A percentile compares a stretch with the other conserved stretches of the same genome.
Evolutionary conservation across 179 eudicot species (phyloP).

Genomic region (Silene vulgaris): DNA sequence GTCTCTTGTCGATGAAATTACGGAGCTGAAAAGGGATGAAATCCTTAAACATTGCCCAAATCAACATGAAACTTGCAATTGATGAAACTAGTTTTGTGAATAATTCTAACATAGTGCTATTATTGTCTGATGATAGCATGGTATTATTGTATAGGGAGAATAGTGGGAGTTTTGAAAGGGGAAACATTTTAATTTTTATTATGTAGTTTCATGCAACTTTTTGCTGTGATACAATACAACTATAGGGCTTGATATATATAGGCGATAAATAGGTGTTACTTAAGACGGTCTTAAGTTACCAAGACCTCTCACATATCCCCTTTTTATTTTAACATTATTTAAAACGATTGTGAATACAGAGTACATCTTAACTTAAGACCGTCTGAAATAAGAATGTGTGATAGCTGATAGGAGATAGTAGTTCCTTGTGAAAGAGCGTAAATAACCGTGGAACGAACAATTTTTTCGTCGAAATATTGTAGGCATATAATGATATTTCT

Average conservation of each 20-base stretch:
- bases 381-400: no score
- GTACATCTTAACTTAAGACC: no score
- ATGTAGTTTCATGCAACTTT: constrained; percentile 10
- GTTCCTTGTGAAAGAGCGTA: no score
- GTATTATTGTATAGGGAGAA: neutral
- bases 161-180: neutral
- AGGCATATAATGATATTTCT: no score
- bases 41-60: constrained; percentile 25
- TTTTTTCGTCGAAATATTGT: no score
- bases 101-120: constrained; percentile 18
- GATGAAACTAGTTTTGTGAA: constrained; percentile 27
- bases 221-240: neutral
- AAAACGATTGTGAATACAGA: no score
- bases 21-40: constrained; percentile 22
- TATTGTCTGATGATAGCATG: neutral
- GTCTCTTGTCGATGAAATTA: constrained; percentile 9
- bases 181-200: neutral
- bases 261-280: no score
- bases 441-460: no score
- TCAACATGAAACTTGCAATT: constrained; percentile 28
- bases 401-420: no score
- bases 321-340: no score
- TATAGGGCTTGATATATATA: neutral
- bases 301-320: no score
- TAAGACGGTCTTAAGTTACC: no score